These are phyloP conservation scores for Mycena olivaceomarginata DNA, from an alignment of 768 basidiomycete species.

Conservation along the genomic window DNA sequence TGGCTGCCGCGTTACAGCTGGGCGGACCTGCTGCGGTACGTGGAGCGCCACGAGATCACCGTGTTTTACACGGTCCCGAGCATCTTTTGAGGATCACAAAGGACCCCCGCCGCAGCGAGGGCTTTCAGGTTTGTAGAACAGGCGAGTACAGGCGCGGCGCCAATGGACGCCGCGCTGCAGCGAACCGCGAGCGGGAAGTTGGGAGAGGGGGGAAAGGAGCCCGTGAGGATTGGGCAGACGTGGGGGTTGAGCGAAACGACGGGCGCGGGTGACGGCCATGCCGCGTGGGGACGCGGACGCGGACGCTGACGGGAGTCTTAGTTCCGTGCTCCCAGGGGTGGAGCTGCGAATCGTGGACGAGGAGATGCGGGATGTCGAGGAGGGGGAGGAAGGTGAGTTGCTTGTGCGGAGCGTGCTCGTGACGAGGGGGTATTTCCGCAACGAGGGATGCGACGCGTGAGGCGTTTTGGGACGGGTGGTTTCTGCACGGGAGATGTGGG, in stretches of 20 bases:
- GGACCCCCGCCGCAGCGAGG: conserved; percentile 31
- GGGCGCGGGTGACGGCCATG: conserved; percentile 33
- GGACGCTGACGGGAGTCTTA: conserved; percentile 30
- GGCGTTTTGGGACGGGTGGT: conserved; percentile 33
- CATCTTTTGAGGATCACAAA: conserved; percentile 34
- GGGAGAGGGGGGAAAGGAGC: conserved; percentile 32
- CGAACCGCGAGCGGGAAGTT: conserved; percentile 33
- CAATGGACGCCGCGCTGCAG: conserved; percentile 32
- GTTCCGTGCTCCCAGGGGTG: conserved; percentile 32
- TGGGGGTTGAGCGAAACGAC: conserved; percentile 35
- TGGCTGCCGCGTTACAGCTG: conserved; percentile 31
- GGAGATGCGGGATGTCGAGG: conserved; percentile 35
- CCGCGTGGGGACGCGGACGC: conserved; percentile 27
- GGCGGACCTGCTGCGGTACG: conserved; percentile 34
- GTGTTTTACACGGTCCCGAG: conserved; percentile 35
- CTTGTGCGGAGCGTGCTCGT: conserved; percentile 34
- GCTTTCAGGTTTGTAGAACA: conserved; percentile 31
- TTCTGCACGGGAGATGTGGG: conserved; percentile 34
- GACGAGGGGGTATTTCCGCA: conserved; percentile 31
- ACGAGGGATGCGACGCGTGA: conserved; percentile 32
- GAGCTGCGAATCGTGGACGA: conserved; percentile 33
- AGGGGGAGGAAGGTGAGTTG: conserved; percentile 32
- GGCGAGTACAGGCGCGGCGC: conserved; percentile 33
- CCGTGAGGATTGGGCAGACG: conserved; percentile 35
- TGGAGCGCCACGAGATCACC: conserved; percentile 33